phyloP scores from a whole-genome alignment of 108 stramenopile species.

The Cyclostephanos tholiformis region DNA sequence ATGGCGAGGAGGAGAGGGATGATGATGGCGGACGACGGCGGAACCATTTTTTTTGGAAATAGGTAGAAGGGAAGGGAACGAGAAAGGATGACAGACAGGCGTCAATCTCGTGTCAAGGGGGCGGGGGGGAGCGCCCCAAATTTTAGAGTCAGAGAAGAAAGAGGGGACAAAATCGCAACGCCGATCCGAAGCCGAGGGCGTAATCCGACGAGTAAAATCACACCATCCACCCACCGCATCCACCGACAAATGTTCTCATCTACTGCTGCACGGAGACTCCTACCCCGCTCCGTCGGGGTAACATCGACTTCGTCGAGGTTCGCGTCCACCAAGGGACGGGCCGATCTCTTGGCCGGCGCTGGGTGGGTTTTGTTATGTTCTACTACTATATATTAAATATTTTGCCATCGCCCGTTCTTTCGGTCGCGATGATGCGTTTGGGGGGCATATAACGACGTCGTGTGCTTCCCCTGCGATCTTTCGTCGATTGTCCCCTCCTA shows the following conservation, averaged over 20 bases:
- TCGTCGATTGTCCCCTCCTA: neutral
- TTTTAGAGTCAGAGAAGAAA: too few species aligned
- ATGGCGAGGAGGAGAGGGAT: neutral
- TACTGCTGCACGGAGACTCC: slow-evolving; percentile 15
- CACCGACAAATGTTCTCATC: slow-evolving; percentile 18
- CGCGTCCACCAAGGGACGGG: slow-evolving; percentile 41
- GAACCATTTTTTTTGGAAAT: neutral
- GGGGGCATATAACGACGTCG: neutral
- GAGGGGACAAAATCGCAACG: too few species aligned
- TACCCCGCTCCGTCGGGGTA: slow-evolving; percentile 10
- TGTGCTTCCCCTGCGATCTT: neutral
- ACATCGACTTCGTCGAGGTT: slow-evolving; percentile 13
- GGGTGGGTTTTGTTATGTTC: slow-evolving; percentile 31
- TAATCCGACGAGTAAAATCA: too few species aligned
- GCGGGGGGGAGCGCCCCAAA: too few species aligned
- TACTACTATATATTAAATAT: neutral
- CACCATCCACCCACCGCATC: too few species aligned
- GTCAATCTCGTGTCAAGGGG: too few species aligned
- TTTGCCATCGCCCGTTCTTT: neutral
- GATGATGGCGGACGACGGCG: neutral
- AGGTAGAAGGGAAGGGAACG: too few species aligned
- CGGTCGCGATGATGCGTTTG: neutral
- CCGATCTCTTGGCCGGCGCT: slow-evolving; percentile 47
- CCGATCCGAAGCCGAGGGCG: too few species aligned
- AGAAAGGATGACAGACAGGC: too few species aligned